These are phyloP conservation scores for Isatis lusitanica DNA, from an alignment of 441 rosid genomes.

Conservation along the genomic window DNA sequence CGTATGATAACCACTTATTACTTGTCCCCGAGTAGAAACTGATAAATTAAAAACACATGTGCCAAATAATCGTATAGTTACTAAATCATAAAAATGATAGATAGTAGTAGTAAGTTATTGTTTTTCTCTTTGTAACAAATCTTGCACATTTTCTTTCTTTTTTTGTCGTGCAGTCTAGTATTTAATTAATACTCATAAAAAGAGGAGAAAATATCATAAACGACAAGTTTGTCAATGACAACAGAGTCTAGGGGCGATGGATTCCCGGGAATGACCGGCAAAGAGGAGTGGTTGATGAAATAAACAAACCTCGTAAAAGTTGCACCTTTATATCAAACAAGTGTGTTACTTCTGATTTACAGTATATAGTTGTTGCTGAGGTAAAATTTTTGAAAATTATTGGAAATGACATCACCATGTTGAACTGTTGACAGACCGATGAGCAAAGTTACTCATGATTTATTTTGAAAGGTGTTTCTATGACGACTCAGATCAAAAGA, in stretches of 20 bases:
- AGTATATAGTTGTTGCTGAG: not conserved
- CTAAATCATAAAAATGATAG: no score
- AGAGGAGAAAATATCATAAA: not conserved
- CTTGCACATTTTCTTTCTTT: not conserved
- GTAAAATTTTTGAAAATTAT: not conserved
- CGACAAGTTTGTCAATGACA: not conserved
- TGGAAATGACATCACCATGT: slow-evolving; percentile 28
- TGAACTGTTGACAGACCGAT: slow-evolving; percentile 5
- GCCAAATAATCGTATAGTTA: not conserved
- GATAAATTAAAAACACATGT: no score
- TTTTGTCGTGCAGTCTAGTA: no score
- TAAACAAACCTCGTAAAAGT: slow-evolving; percentile 19
- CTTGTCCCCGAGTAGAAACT: no score
- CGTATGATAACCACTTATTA: no score
- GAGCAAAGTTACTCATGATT: not conserved
- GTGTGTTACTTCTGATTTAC: not conserved
- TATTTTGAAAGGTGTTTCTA: not conserved
- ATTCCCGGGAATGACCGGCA: slow-evolving; percentile 25
- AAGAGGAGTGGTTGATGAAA: slow-evolving; percentile 29
- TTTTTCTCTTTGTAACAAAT: not conserved
- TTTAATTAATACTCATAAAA: no score
- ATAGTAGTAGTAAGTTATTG: not conserved
- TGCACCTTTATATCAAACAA: not conserved
- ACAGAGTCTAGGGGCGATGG: slow-evolving; percentile 17
- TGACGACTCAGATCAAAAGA: not conserved